These are phyloP conservation scores for Physcomitrium patens DNA, from an alignment of 225 moss, liverwort and hornwort genomes.

Conservation along the genomic window DNA sequence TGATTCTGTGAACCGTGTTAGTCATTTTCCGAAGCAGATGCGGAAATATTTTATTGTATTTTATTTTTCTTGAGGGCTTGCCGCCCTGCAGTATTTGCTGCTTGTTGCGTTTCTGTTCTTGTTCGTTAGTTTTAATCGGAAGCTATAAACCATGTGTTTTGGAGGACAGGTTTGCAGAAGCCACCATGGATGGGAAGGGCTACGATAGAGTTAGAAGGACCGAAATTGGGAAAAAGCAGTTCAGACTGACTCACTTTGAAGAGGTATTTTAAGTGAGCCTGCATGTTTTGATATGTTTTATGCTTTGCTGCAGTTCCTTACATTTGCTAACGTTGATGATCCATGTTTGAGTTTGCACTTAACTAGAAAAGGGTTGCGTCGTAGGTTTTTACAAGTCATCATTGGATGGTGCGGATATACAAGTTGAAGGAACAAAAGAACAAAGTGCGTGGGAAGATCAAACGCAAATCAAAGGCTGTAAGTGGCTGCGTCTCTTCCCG, in stretches of 20 bases:
- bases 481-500: constrained; percentile 24
- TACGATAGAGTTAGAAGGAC: constrained; percentile 92
- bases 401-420: constrained; percentile 99
- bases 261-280: constrained; percentile 59
- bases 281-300: neutral
- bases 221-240: constrained; percentile 88
- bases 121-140: constrained; percentile 11
- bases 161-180: constrained; percentile 84
- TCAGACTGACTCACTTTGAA: constrained; percentile 96
- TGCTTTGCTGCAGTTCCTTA: constrained; percentile 4
- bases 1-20: constrained; percentile 6
- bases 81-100: neutral
- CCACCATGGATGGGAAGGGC: constrained; percentile 92
- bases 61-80: neutral
- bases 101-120: constrained; percentile 6
- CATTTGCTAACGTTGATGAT: neutral
- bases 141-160: constrained; percentile 24
- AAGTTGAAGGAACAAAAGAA: constrained; percentile 95
- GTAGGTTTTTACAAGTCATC: constrained; percentile 97
- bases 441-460: constrained; percentile 80
- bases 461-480: constrained; percentile 69
- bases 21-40: neutral
- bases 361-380: constrained; percentile 18
- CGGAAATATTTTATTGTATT: neutral
- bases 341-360: constrained; percentile 9